Percentiles rank a stretch among this genome's conserved stretches.
Evolutionary conservation across 345 rosid genomes (phyloP).

Genomic region (Gossypium herbaceum): DNA sequence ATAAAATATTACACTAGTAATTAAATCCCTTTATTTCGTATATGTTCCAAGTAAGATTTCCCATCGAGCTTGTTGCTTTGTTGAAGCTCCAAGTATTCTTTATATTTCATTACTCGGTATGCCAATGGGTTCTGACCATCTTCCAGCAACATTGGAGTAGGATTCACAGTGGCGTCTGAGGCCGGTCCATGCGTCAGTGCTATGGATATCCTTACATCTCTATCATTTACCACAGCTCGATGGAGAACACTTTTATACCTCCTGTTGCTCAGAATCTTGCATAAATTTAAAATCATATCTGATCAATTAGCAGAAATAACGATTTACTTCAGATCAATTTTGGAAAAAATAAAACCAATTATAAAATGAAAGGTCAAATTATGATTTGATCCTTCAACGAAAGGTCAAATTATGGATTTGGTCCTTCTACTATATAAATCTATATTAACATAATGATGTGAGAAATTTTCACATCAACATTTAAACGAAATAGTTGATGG

Average conservation of each 20-base stretch:
- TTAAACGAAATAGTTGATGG: too few species aligned
- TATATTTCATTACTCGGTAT: conserved; percentile 34
- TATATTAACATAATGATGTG: too few species aligned
- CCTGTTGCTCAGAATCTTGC: conserved; percentile 49
- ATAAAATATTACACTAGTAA: background rate
- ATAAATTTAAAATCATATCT: background rate
- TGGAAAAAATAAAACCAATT: too few species aligned
- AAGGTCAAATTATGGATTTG: too few species aligned
- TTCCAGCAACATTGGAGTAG: conserved; percentile 28
- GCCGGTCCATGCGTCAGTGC: conserved; percentile 39
- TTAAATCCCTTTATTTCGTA: background rate
- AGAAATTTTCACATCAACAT: too few species aligned
- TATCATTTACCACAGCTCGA: conserved; percentile 40
- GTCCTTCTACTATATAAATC: too few species aligned
- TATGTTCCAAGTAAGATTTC: conserved; percentile 33
- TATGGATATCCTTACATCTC: conserved; percentile 32
- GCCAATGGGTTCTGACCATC: conserved; percentile 7
- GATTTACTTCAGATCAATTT: too few species aligned
- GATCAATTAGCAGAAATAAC: too few species aligned
- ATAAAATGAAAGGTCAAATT: too few species aligned
- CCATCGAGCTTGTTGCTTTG: conserved; percentile 32
- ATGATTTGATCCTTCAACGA: too few species aligned
- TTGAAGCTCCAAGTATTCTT: conserved; percentile 32
- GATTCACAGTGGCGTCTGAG: conserved; percentile 31
- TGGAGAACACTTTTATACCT: conserved; percentile 52